Evolutionary conservation across 192 early-diverging fungal genomes (phyloP).

Genomic region (Backusella circina): DNA sequence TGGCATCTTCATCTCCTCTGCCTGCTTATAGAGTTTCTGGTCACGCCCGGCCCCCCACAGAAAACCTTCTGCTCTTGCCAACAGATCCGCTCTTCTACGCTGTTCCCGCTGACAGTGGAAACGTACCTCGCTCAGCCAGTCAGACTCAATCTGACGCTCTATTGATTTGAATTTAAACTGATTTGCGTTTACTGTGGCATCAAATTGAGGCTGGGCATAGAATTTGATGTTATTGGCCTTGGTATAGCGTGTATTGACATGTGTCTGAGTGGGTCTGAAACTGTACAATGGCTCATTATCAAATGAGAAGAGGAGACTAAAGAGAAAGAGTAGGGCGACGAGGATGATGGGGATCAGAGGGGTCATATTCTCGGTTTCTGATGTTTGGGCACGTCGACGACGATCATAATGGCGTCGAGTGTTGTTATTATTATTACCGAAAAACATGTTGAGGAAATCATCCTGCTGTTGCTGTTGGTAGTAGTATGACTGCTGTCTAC

Average conservation of each 20-base stretch:
- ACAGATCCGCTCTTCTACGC: constrained; percentile 48
- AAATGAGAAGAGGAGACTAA: constrained; percentile 52
- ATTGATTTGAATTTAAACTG: constrained; percentile 52
- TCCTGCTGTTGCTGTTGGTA: constrained; percentile 50
- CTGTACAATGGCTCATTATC: constrained; percentile 54
- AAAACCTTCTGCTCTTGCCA: constrained; percentile 61
- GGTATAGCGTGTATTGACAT: constrained; percentile 55
- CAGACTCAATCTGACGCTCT: constrained; percentile 72
- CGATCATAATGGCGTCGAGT: not conserved
- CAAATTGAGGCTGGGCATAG: constrained; percentile 67
- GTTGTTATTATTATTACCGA: constrained; percentile 62
- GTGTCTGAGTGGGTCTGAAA: constrained; percentile 47
- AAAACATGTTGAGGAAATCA: constrained; percentile 96
- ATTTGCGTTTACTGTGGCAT: constrained; percentile 26
- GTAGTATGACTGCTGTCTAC: constrained; percentile 10
- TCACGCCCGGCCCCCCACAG: constrained; percentile 57
- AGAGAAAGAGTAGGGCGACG: constrained; percentile 69
- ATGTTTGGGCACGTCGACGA: not conserved
- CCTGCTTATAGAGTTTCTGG: constrained; percentile 56
- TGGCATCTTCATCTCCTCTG: constrained; percentile 57
- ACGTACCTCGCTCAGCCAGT: constrained; percentile 64
- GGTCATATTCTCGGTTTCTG: constrained; percentile 7
- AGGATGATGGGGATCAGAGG: constrained; percentile 74
- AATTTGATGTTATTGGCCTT: constrained; percentile 59
- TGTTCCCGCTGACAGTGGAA: constrained; percentile 64